Evolutionary conservation across 257 asterid genomes (phyloP).

Genomic region (Solanum microdontum): DNA sequence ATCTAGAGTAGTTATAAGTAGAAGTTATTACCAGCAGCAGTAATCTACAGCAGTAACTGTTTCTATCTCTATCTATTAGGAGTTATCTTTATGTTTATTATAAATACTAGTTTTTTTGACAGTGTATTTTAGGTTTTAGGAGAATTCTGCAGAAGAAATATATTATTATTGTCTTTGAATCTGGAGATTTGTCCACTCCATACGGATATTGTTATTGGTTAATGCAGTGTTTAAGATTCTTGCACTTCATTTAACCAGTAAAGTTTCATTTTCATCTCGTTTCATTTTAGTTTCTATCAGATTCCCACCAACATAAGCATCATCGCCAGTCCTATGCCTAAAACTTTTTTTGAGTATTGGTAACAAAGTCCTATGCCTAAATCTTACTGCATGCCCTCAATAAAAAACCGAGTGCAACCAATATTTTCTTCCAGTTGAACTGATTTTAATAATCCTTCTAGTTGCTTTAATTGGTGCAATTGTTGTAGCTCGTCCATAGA

Average conservation of each 20-base stretch:
- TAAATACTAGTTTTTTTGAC: too few relatives aligned
- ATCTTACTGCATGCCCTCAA: background rate
- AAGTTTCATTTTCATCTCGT: background rate
- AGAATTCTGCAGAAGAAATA: too few relatives aligned
- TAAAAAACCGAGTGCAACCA: background rate
- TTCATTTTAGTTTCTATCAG: background rate
- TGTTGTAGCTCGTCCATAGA: background rate
- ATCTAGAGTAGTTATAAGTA: too few relatives aligned
- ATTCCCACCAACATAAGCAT: background rate
- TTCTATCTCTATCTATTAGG: too few relatives aligned
- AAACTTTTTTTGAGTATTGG: background rate
- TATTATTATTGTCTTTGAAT: too few relatives aligned
- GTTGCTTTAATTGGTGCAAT: background rate
- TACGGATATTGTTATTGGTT: too few relatives aligned
- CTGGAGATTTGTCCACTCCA: too few relatives aligned
- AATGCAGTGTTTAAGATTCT: background rate
- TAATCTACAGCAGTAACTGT: too few relatives aligned
- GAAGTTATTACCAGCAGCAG: too few relatives aligned
- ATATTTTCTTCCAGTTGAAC: background rate
- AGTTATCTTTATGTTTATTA: too few relatives aligned
- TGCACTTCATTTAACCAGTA: background rate
- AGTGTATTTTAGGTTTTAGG: too few relatives aligned
- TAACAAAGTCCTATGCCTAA: background rate
- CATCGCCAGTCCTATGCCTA: background rate
- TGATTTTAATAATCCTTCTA: background rate